These are phyloP conservation scores for Cyberlindnera veronae DNA, from an alignment of 805 yeast species.

Conservation along the genomic window DNA sequence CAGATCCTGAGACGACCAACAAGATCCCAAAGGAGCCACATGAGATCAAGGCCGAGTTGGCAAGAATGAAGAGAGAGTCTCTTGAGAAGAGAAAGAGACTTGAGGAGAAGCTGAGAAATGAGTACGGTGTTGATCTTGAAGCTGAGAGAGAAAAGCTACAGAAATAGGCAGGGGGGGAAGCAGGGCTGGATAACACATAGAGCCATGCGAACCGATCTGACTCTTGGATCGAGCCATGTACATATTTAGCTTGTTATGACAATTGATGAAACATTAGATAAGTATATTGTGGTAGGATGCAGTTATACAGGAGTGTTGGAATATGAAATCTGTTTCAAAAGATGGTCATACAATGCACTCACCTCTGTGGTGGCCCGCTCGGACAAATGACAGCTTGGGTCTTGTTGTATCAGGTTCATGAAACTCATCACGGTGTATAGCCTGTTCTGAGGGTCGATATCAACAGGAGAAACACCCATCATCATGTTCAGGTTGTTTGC, in stretches of 20 bases:
- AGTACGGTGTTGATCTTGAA: conserved; percentile 58
- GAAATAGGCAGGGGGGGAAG: conserved; percentile 9
- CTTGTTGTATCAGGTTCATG: conserved; percentile 11
- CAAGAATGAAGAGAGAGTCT: conserved; percentile 77
- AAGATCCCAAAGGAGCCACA: conserved; percentile 90
- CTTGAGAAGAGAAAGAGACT: conserved; percentile 67
- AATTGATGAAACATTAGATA: conserved; percentile 3
- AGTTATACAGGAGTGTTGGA: not conserved
- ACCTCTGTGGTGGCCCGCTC: conserved; percentile 13
- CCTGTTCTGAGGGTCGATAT: not conserved
- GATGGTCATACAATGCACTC: conserved; percentile 1
- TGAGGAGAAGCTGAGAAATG: conserved; percentile 64
- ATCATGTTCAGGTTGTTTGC: not conserved
- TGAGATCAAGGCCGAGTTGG: conserved; percentile 87
- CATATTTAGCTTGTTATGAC: conserved; percentile 4
- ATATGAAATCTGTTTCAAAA: not conserved
- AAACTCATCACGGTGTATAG: conserved; percentile 9
- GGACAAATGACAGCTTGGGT: conserved; percentile 9
- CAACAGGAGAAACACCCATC: not conserved
- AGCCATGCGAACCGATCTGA: not conserved
- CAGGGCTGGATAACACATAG: no score
- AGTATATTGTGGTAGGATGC: not conserved
- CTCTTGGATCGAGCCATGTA: not conserved
- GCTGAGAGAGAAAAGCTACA: conserved; percentile 38
- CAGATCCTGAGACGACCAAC: conserved; percentile 88